Evolutionary conservation across 1,284 basidiomycete genomes (phyloP).

Genomic region (Marasmius tenuissimus): DNA sequence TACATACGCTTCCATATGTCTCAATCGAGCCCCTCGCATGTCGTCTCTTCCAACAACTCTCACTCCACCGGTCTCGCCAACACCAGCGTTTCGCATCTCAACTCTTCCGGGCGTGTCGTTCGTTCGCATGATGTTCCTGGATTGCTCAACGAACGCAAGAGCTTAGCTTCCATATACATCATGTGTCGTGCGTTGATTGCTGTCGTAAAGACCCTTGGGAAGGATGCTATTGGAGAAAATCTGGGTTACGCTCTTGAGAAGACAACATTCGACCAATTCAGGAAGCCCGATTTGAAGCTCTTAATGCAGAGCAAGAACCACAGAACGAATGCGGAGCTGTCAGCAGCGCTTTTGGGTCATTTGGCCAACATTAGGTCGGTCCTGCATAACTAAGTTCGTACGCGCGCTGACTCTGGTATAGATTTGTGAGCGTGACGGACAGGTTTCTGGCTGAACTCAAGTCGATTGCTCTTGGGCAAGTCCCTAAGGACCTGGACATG

Average conservation of each 20-base stretch:
- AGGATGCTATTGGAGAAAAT: conserved; percentile 75
- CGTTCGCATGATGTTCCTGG: conserved; percentile 55
- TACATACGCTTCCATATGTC: conserved; percentile 49
- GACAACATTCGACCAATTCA: conserved; percentile 85
- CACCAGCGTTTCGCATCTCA: background rate
- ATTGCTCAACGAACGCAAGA: conserved; percentile 74
- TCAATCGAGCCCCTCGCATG: conserved; percentile 30
- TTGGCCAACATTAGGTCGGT: conserved; percentile 75
- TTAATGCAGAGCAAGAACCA: conserved; percentile 70
- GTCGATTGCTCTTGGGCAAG: conserved; percentile 71
- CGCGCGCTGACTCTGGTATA: conserved; percentile 25
- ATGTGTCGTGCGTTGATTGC: conserved; percentile 85
- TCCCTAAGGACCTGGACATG: conserved; percentile 76
- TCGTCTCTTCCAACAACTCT: background rate
- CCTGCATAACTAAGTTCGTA: background rate
- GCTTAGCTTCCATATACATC: conserved; percentile 82
- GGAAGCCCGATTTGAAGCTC: conserved; percentile 69
- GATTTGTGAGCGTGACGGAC: conserved; percentile 87
- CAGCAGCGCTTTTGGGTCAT: conserved; percentile 80
- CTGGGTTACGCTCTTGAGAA: conserved; percentile 81
- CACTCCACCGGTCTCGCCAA: background rate
- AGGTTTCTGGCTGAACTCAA: conserved; percentile 78
- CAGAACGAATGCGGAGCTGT: conserved; percentile 77
- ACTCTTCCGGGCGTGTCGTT: conserved; percentile 23
- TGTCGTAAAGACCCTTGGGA: conserved; percentile 70